phyloP scores from a whole-genome alignment of 1,284 basidiomycete species.

The Pyrrhoderma lamaoense region DNA sequence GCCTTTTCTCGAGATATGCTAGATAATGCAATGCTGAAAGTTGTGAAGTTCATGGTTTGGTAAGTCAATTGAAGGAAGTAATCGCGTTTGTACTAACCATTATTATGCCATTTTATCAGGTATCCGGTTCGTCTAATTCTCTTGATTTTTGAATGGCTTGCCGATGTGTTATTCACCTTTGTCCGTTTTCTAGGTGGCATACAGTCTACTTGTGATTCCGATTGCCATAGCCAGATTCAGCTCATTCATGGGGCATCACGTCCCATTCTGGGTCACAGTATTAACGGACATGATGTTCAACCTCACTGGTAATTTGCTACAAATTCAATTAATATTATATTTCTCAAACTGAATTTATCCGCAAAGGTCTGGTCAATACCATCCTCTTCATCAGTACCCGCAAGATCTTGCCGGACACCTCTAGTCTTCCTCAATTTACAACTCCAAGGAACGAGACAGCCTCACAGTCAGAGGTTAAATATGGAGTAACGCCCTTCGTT shows the following conservation, averaged over 20 bases:
- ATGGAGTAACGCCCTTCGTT: constrained; percentile 14
- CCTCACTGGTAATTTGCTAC: constrained; percentile 26
- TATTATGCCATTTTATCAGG: constrained; percentile 2
- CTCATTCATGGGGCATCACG: constrained; percentile 26
- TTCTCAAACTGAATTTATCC: not conserved
- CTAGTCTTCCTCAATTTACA: constrained; percentile 17
- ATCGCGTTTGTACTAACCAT: not conserved
- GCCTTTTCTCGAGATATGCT: constrained; percentile 25
- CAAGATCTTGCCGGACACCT: constrained; percentile 15
- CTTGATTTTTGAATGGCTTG: not conserved
- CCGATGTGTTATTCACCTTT: not conserved
- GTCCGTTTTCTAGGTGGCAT: constrained; percentile 25
- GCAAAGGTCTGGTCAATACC: constrained; percentile 19
- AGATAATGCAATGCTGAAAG: constrained; percentile 20
- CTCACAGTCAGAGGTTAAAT: constrained; percentile 8
- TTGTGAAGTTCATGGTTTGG: constrained; percentile 18
- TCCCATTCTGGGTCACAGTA: constrained; percentile 29
- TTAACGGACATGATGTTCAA: constrained; percentile 30
- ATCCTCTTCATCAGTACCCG: constrained; percentile 19
- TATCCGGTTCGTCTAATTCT: constrained; percentile 16
- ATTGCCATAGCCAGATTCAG: constrained; percentile 30
- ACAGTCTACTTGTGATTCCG: constrained; percentile 29
- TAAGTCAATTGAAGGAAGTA: not conserved
- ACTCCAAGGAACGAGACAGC: constrained; percentile 12
- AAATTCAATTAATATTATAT: not conserved